Base-by-base conservation (phyloP, 495 filamentous ascomycete genomes). In the Lasiosphaeriaceae sp. region DNA sequence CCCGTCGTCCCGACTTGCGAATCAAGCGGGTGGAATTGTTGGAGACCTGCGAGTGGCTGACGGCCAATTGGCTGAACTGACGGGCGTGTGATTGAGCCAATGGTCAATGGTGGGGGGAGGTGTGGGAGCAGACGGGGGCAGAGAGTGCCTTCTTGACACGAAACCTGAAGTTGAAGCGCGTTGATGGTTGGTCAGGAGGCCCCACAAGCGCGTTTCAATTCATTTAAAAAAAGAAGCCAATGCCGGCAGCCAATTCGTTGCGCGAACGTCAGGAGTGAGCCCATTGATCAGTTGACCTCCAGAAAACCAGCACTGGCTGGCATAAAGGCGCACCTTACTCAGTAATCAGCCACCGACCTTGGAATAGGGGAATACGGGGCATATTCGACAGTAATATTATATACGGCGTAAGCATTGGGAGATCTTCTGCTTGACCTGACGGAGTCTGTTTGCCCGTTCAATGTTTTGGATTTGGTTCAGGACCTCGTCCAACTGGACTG, bases 191-290 rank as follows among this genome's bases (percentile, higher is more conserved):
- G 69, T 62, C 57, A 45, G 53, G 55, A 53, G n/a, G 46, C 39
- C 51, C 47, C 34, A 47, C 50, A 62, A 60, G 67, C 62, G 66
- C 62, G 66, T 65, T 65, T 65, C 65, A 64, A 57, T 70, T 56
- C 55, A 66, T 67, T 65, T 69, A 65, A 60, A 62, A 63, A 69
- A 60, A 63, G 60, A 55, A 66, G 58, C 63, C 55, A 62, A 64
- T 62, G 49, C 66, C 57, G 59, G 48, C 43, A 59, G 47, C 44
- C 52, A 56, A 57, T 47, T 24, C 48, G 48, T 57, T n/a, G 48
- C 55, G 20, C 31, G 44, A 50, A 58, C 44, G n/a, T 47, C 41
- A n/a, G 55, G 54, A 23, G 54, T 56, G 35, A 4, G 39, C 39
- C 7, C 14, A 45, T 29, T 23, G 21, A 54, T 34, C 26, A 17